These are phyloP conservation scores for Ammopiptanthus mongolicus DNA, from an alignment of 306 rosid species.

Conservation along the genomic window DNA sequence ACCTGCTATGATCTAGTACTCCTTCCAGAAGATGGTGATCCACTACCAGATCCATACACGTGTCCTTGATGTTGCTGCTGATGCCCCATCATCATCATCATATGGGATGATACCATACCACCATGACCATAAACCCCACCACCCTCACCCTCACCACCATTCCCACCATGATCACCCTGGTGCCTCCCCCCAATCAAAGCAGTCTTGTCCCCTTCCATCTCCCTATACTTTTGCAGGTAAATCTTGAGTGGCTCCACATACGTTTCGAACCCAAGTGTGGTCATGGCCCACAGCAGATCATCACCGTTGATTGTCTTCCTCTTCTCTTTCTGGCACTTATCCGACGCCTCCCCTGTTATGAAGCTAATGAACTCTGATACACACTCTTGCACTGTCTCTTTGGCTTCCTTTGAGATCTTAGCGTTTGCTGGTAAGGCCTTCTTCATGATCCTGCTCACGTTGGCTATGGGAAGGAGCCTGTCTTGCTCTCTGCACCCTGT, in stretches of 20 bases:
- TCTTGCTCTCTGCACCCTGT: slow-evolving; percentile 45
- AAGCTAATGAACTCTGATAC: slow-evolving; percentile 59
- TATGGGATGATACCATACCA: slow-evolving; percentile 14
- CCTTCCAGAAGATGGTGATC: slow-evolving; percentile 39
- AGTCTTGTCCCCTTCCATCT: slow-evolving; percentile 49
- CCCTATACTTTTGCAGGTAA: slow-evolving; percentile 48
- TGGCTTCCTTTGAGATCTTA: slow-evolving; percentile 58
- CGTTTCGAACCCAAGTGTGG: slow-evolving; percentile 48
- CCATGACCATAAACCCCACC: neutral
- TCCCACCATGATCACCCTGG: neutral
- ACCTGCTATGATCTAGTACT: slow-evolving; percentile 17
- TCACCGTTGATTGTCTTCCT: slow-evolving; percentile 58
- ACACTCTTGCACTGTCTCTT: slow-evolving; percentile 61
- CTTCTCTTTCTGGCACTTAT: slow-evolving; percentile 61
- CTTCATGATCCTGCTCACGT: slow-evolving; percentile 66
- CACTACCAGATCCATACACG: slow-evolving; percentile 55
- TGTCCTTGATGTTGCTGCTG: slow-evolving; percentile 24
- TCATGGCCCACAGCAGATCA: slow-evolving; percentile 65
- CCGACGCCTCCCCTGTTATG: slow-evolving; percentile 54
- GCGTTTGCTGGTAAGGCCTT: slow-evolving; percentile 53
- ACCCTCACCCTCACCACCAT: neutral
- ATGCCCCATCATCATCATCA: slow-evolving; percentile 47
- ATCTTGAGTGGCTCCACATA: slow-evolving; percentile 59
- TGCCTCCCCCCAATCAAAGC: neutral
- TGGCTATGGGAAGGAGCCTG: slow-evolving; percentile 53